phyloP scores from a whole-genome alignment of 345 rosid genomes.

The Zanthoxylum bungeanum region DNA sequence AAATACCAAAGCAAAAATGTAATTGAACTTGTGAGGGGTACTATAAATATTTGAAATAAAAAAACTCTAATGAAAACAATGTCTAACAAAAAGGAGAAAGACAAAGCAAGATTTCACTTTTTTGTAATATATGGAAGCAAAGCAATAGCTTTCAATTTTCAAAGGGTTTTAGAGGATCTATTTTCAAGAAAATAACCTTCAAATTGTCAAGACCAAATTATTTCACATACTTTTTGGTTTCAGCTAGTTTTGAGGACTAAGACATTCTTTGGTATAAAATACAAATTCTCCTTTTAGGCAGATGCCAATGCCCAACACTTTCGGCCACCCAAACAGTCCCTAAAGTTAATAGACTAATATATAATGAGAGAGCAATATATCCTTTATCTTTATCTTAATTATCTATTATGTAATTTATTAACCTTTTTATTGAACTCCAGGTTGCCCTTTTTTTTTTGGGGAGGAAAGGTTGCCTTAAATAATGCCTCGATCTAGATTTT shows the following conservation, averaged over 20 bases:
- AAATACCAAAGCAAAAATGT: background rate
- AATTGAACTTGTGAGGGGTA: background rate
- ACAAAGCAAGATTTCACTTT: background rate
- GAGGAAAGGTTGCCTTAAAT: conserved; percentile 4
- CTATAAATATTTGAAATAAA: background rate
- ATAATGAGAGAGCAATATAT: no score
- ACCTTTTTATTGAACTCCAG: conserved; percentile 9
- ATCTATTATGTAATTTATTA: background rate
- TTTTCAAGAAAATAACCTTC: no score
- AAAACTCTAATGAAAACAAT: background rate
- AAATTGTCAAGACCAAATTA: background rate
- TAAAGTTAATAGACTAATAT: background rate
- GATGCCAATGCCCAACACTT: background rate
- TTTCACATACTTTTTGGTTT: background rate
- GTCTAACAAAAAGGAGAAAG: background rate
- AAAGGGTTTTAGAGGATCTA: no score
- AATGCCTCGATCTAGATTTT: conserved; percentile 3
- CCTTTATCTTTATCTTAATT: no score
- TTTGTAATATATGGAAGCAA: no score
- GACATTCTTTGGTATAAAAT: background rate
- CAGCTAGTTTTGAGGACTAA: no score
- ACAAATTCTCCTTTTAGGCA: background rate
- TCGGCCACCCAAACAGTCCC: background rate
- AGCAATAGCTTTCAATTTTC: no score
- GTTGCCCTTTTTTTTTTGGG: background rate